Evolutionary conservation across 768 basidiomycete species (phyloP), one percentile per base, ranked within the genome.

Genomic region (Psilocybe cubensis): DNA sequence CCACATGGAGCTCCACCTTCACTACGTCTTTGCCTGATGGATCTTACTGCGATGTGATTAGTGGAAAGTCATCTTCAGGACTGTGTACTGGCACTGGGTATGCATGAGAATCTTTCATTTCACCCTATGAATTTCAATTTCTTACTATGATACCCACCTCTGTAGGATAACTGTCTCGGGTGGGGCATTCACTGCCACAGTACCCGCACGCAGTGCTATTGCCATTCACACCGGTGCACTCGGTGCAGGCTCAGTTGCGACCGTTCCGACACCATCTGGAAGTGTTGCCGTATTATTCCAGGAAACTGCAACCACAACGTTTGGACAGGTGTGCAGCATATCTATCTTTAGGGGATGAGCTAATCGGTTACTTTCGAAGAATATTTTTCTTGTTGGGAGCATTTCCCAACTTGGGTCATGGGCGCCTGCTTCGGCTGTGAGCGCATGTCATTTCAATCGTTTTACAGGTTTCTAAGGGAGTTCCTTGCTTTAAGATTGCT

Each of bases 21-120:
- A 66, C 70, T 17, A 89, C 87, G 0, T 79, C 82, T 0, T 70
- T 89, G 8, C 78, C 87, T 0, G 78, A 70, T 21, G 87, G 86
- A 0, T 67, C 70, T 3, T 89, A 89, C 62, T 89, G 88, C 69
- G 84, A 91, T 66, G 83, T 88, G 18, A 74, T 87, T 29, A 79
- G 76, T 47, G 87, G 87, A 9, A 66, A 62, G 28, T 73, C 68
- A 25, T 68, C 68, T 0, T 60, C 56, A 1, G 80, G 79, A 1
- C 52, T 63, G 1, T 90, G 88, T 67, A 76, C 80, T 0, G 86
- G 86, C 0, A 56, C 71, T 27, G 68, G 72, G 86, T 88, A 61
- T 52, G 81, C 70, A 7, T 35, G 12, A 27, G 12, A 28, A 12
- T 2, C 33, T 17, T 28, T 18, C 4, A 23, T 27, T 24, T 18